Evolutionary conservation across 1,284 basidiomycete species (phyloP).

Genomic region (Ustilago xerochloae): DNA sequence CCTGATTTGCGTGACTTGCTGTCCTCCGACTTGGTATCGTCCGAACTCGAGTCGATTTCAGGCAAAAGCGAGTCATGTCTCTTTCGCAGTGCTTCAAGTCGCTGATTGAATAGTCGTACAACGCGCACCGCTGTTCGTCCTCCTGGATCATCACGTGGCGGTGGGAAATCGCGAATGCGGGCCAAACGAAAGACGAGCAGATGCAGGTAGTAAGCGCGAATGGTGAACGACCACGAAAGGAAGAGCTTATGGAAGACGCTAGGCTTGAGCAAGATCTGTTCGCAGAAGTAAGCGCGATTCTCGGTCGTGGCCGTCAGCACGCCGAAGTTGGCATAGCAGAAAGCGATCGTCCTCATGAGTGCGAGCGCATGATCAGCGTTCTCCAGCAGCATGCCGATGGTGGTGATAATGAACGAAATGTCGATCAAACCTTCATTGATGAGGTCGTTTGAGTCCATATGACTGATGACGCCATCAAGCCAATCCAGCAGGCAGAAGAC

Average conservation of each 20-base stretch:
- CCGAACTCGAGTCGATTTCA: constrained; percentile 49
- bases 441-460: constrained; percentile 61
- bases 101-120: constrained; percentile 53
- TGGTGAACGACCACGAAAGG: constrained; percentile 65
- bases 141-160: constrained; percentile 47
- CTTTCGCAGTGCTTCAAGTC: constrained; percentile 57
- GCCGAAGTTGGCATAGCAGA: constrained; percentile 64
- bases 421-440: constrained; percentile 53
- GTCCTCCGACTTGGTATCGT: constrained; percentile 51
- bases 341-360: constrained; percentile 63
- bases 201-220: constrained; percentile 64
- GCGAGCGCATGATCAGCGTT: constrained; percentile 64
- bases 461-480: constrained; percentile 61
- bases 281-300: constrained; percentile 59
- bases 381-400: constrained; percentile 58
- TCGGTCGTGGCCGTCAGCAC: constrained; percentile 50
- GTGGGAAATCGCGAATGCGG: constrained; percentile 56
- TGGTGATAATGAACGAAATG: constrained; percentile 59
- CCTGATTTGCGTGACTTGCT: constrained; percentile 33
- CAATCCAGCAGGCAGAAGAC: constrained; percentile 66
- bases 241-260: constrained; percentile 63
- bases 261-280: constrained; percentile 61
- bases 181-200: constrained; percentile 64
- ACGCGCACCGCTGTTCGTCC: constrained; percentile 54
- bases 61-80: constrained; percentile 59